Percentiles rank a stretch among this genome's conserved stretches.
Conservation (phyloP, 2,329 filamentous ascomycete species). For the Aspergillus aculeatus region DNA sequence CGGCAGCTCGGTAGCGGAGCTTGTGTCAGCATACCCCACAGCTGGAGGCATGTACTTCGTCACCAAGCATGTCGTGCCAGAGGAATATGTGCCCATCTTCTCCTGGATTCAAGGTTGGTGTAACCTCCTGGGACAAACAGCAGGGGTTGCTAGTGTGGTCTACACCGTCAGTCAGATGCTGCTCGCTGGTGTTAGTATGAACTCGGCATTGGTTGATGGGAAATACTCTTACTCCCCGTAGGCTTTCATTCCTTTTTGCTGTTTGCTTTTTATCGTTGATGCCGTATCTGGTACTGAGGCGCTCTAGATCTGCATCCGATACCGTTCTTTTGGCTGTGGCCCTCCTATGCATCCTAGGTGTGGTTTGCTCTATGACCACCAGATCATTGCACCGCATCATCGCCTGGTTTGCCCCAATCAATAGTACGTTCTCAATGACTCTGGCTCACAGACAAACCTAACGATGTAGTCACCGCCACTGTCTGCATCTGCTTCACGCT, state of each 20-base stretch:
- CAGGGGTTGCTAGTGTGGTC: slow-evolving; percentile 61
- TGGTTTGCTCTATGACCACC: slow-evolving; percentile 64
- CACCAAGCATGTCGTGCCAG: slow-evolving; percentile 63
- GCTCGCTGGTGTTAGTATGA: slow-evolving; percentile 61
- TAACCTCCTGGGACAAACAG: slow-evolving; percentile 64
- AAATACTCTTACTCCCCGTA: slow-evolving; percentile 59
- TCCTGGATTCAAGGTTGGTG: slow-evolving; percentile 68
- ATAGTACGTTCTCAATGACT: slow-evolving; percentile 44
- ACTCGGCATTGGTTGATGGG: slow-evolving; percentile 53
- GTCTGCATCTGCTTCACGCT: slow-evolving; percentile 60
- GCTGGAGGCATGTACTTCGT: slow-evolving; percentile 69
- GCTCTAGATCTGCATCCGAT: slow-evolving; percentile 53
- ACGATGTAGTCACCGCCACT: slow-evolving; percentile 53
- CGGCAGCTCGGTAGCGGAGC: slow-evolving; percentile 63
- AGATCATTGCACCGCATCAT: slow-evolving; percentile 60
- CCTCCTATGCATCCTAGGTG: slow-evolving; percentile 55
- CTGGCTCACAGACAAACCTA: neutral
- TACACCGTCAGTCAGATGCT: slow-evolving; percentile 66
- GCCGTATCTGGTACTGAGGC: neutral
- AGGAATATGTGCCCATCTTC: slow-evolving; percentile 61
- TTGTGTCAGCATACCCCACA: slow-evolving; percentile 66
- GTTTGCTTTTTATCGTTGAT: neutral
- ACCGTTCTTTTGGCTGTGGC: slow-evolving; percentile 59
- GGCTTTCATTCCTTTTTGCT: slow-evolving; percentile 21
- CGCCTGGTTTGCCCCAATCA: slow-evolving; percentile 66